phyloP scores from a whole-genome alignment of 2,329 filamentous ascomycete species.

The Ceratocystis destructans region DNA sequence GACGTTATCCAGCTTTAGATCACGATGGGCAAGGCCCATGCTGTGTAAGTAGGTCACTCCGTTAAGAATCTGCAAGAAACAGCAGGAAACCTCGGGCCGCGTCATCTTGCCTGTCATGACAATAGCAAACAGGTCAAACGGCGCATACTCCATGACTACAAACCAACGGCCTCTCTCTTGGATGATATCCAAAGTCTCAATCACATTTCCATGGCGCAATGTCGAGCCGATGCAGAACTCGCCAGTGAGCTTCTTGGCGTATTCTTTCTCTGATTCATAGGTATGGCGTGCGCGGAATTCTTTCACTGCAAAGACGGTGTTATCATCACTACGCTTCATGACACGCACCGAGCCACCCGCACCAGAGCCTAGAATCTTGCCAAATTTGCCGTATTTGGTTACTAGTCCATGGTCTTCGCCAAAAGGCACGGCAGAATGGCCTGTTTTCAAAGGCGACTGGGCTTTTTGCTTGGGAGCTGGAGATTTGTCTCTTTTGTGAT shows the following conservation, averaged over 20 bases:
- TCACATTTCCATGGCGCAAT: constrained; percentile 93
- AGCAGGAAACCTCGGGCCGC: constrained; percentile 77
- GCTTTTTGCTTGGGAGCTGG: constrained; percentile 51
- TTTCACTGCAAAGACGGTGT: constrained; percentile 91
- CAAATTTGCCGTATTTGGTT: constrained; percentile 90
- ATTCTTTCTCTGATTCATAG: constrained; percentile 89
- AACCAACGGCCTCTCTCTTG: constrained; percentile 92
- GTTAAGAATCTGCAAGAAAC: constrained; percentile 85
- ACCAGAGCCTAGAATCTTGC: constrained; percentile 82
- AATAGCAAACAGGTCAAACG: constrained; percentile 89
- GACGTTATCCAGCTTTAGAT: constrained; percentile 94
- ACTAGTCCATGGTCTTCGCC: constrained; percentile 83
- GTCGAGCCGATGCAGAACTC: constrained; percentile 98
- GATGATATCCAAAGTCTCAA: constrained; percentile 92
- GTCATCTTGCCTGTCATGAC: constrained; percentile 99
- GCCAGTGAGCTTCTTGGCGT: constrained; percentile 94
- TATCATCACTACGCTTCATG: constrained; percentile 86
- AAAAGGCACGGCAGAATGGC: constrained; percentile 51
- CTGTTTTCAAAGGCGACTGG: constrained; percentile 39
- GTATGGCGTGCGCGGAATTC: constrained; percentile 86
- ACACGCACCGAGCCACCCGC: constrained; percentile 88
- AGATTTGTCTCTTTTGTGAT: constrained; percentile 50
- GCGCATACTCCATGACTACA: constrained; percentile 98
- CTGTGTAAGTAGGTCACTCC: constrained; percentile 90
- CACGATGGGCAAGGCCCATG: constrained; percentile 87